Conservation (phyloP, 257 asterid species). For the Przewalskia tangutica region DNA sequence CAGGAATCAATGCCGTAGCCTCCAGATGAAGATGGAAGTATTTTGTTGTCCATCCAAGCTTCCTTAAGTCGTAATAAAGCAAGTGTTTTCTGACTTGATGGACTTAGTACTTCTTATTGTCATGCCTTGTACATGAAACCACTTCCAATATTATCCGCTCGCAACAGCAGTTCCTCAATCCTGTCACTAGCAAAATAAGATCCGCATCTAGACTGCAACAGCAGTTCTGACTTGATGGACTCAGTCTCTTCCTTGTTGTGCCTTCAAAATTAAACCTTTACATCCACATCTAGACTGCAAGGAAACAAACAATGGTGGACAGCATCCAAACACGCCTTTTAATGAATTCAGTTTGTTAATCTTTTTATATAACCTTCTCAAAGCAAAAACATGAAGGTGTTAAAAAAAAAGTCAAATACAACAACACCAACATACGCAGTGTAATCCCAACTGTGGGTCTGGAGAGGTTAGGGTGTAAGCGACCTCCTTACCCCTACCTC, state of each 20-base stretch:
- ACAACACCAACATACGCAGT: too few relatives aligned
- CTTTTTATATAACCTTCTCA: background rate
- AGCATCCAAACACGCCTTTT: background rate
- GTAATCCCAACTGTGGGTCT: too few relatives aligned
- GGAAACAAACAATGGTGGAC: background rate
- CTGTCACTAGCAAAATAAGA: background rate
- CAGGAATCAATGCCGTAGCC: background rate
- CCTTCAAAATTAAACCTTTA: background rate
- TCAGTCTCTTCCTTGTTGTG: background rate
- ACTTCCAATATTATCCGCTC: background rate
- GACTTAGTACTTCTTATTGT: background rate
- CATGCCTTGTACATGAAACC: background rate
- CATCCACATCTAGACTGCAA: background rate
- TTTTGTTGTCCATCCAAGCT: constrained; percentile 6
- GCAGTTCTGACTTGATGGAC: too few relatives aligned
- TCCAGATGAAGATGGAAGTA: constrained; percentile 7
- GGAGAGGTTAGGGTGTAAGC: too few relatives aligned
- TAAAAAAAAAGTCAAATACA: too few relatives aligned
- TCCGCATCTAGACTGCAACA: too few relatives aligned
- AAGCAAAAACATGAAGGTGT: background rate
- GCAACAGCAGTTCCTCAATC: background rate
- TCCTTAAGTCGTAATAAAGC: background rate
- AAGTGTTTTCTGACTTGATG: background rate
- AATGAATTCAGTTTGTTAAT: background rate
- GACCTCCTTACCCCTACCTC: too few relatives aligned